Percentiles rank a stretch among this genome's conserved stretches.
phyloP scores from a whole-genome alignment of 2,329 filamentous ascomycete genomes.

The Penicillium freii region DNA sequence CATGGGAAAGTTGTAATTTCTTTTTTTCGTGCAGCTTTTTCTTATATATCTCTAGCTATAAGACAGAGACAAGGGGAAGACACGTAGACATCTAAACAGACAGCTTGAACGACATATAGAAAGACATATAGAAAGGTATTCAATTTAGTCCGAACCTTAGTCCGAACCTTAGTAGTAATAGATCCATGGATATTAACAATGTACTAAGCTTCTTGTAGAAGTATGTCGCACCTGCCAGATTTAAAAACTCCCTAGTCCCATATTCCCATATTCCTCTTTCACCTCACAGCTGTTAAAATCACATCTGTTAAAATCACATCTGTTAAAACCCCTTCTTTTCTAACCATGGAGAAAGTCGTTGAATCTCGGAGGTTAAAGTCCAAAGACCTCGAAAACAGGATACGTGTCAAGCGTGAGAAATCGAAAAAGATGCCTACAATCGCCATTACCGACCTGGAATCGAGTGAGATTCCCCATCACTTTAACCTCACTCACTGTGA shows the following conservation, averaged over 20 bases:
- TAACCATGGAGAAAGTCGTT: not conserved
- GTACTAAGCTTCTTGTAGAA: not conserved
- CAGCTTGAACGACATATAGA: too few relatives aligned
- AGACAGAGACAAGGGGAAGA: too few relatives aligned
- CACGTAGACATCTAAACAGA: too few relatives aligned
- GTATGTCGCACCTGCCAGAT: too few relatives aligned
- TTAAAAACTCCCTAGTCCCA: not conserved
- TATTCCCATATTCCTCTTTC: not conserved
- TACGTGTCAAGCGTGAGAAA: not conserved
- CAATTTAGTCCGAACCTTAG: too few relatives aligned
- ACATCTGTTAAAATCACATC: not conserved
- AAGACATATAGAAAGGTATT: not conserved
- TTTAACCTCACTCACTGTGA: not conserved
- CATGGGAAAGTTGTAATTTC: too few relatives aligned
- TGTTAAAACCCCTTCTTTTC: not conserved
- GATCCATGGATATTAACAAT: not conserved
- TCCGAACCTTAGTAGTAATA: too few relatives aligned
- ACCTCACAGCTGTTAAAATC: not conserved
- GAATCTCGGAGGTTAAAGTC: not conserved
- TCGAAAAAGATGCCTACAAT: not conserved
- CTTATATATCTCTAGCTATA: too few relatives aligned
- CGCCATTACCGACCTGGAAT: not conserved
- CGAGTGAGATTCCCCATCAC: not conserved
- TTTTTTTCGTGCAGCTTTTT: too few relatives aligned
- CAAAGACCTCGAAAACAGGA: not conserved